These are phyloP conservation scores for Xylaria intraflava DNA, from an alignment of 495 filamentous ascomycete genomes.

Conservation along the genomic window DNA sequence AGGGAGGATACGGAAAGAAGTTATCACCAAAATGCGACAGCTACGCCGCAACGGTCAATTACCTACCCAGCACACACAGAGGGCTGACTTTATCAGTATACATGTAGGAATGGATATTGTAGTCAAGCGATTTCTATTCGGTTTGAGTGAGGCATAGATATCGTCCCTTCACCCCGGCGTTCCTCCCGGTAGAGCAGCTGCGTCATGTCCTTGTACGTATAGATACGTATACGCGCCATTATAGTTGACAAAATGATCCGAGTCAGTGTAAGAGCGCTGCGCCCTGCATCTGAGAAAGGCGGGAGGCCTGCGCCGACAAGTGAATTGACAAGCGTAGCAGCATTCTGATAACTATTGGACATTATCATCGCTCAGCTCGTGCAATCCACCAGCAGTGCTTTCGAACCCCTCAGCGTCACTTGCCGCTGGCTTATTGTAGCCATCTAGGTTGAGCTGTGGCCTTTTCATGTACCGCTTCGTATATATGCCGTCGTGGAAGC, in stretches of 20 bases:
- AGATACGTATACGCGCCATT: conserved; percentile 38
- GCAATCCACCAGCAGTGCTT: conserved; percentile 46
- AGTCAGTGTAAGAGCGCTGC: conserved; percentile 49
- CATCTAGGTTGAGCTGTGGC: conserved; percentile 37
- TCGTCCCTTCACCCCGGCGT: conserved; percentile 24
- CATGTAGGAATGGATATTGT: too few species aligned
- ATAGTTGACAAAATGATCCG: conserved; percentile 46
- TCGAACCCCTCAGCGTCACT: conserved; percentile 42
- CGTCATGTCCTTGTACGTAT: conserved; percentile 49
- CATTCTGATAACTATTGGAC: conserved; percentile 56
- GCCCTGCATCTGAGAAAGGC: conserved; percentile 47
- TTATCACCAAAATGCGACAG: too few species aligned
- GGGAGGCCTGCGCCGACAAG: conserved; percentile 42
- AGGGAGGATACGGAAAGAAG: too few species aligned
- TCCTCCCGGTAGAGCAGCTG: conserved; percentile 44
- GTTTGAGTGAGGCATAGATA: too few species aligned
- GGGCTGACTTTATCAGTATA: too few species aligned
- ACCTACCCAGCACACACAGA: too few species aligned
- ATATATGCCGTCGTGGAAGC: conserved; percentile 58
- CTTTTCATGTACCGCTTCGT: conserved; percentile 61
- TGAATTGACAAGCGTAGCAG: conserved; percentile 45
- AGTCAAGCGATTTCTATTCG: too few species aligned
- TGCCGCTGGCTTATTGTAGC: conserved; percentile 44
- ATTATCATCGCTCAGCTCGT: conserved; percentile 55
- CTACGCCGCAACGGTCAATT: too few species aligned